Evolutionary conservation across 768 basidiomycete genomes (phyloP).

Genomic region (Leccinum sublutescens): DNA sequence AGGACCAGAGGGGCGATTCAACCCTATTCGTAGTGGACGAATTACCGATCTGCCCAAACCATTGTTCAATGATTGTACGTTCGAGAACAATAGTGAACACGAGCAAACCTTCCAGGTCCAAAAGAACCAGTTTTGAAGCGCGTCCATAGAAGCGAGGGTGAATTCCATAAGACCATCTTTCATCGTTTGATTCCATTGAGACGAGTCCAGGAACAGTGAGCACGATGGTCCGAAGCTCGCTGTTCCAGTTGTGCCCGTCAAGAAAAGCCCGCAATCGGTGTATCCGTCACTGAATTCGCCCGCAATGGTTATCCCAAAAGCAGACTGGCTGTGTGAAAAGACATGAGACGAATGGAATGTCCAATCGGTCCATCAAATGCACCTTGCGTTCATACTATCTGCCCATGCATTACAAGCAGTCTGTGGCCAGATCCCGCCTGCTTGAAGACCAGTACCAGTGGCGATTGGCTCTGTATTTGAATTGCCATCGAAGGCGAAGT

Average conservation of each 20-base stretch:
- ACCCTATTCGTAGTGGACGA: slow-evolving; percentile 49
- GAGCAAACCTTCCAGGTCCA: slow-evolving; percentile 71
- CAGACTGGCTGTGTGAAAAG: slow-evolving; percentile 35
- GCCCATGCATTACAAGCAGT: slow-evolving; percentile 63
- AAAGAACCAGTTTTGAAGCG: slow-evolving; percentile 66
- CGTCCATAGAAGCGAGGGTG: slow-evolving; percentile 61
- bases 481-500: slow-evolving; percentile 56
- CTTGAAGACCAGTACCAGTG: slow-evolving; percentile 29
- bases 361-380: slow-evolving; percentile 13
- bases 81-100: not conserved
- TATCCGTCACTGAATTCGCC: slow-evolving; percentile 76
- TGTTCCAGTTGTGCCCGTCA: slow-evolving; percentile 34
- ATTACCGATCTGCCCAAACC: slow-evolving; percentile 49
- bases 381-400: slow-evolving; percentile 45
- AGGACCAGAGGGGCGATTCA: slow-evolving; percentile 65
- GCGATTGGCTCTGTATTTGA: slow-evolving; percentile 35
- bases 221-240: slow-evolving; percentile 34
- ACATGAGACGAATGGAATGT: not conserved
- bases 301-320: slow-evolving; percentile 68
- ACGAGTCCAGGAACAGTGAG: slow-evolving; percentile 47
- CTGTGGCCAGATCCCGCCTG: slow-evolving; percentile 46
- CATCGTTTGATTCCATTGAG: slow-evolving; percentile 49
- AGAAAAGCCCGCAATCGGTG: slow-evolving; percentile 63
- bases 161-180: slow-evolving; percentile 54
- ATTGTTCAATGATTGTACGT: not conserved